Evolutionary conservation across 2,329 filamentous ascomycete genomes (phyloP).

Genomic region (Verticillium dahliae): DNA sequence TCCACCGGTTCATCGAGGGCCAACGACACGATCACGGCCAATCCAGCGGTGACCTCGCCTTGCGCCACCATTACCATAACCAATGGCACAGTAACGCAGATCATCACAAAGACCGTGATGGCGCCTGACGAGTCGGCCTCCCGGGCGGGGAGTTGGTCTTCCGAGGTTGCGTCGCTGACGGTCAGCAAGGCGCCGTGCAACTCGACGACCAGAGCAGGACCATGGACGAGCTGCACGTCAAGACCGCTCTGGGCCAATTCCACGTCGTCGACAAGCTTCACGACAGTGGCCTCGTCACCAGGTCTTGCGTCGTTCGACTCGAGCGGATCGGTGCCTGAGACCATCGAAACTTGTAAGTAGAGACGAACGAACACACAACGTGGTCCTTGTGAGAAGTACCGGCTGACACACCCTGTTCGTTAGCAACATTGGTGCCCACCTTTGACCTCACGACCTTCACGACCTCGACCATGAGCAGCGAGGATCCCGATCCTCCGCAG

Average conservation of each 20-base stretch:
- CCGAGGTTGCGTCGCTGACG: background rate
- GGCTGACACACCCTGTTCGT: background rate
- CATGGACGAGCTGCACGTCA: background rate
- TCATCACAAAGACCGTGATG: conserved; percentile 5
- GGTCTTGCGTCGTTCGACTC: background rate
- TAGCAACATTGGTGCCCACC: background rate
- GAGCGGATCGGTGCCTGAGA: background rate
- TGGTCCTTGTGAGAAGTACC: background rate
- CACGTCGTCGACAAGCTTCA: conserved; percentile 4
- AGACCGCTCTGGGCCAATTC: conserved; percentile 2
- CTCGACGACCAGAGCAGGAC: background rate
- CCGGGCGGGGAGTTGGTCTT: background rate
- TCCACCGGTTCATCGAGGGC: background rate
- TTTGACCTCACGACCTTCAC: conserved; percentile 4
- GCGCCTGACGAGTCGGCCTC: background rate
- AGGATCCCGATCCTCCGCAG: conserved; percentile 1
- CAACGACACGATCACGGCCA: background rate
- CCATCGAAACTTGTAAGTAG: background rate
- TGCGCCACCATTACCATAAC: conserved; percentile 10
- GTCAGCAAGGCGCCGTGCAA: background rate
- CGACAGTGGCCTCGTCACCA: background rate
- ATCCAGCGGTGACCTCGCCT: background rate
- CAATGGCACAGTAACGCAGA: conserved; percentile 6
- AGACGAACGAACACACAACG: no score
- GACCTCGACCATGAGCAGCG: conserved; percentile 5